Evolutionary conservation across 352 stramenopile species (phyloP).

Genomic region (Phytophthora nicotianae): DNA sequence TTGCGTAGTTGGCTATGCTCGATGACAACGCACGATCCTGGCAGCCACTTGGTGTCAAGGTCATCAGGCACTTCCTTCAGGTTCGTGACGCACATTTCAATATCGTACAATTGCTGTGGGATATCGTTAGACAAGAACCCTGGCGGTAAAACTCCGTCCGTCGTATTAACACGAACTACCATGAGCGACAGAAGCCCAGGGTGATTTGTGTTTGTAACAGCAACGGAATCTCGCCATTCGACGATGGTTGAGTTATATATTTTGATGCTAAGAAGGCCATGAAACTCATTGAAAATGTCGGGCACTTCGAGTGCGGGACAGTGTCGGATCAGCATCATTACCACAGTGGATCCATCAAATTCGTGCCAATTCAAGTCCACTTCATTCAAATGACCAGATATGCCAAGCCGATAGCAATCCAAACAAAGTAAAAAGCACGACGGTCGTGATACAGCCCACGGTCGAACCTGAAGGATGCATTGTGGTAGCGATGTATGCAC

Average conservation of each 20-base stretch:
- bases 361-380: constrained; percentile 18
- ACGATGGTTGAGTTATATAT: constrained; percentile 43
- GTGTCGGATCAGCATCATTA: constrained; percentile 39
- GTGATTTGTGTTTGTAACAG: constrained; percentile 27
- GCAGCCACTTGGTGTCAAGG: constrained; percentile 37
- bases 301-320: constrained; percentile 34
- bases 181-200: constrained; percentile 35
- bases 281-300: constrained; percentile 24
- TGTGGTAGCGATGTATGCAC: constrained; percentile 8
- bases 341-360: constrained; percentile 28
- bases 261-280: constrained; percentile 34
- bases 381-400: constrained; percentile 18
- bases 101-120: constrained; percentile 31
- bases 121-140: constrained; percentile 38
- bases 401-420: constrained; percentile 27
- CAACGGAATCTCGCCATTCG: constrained; percentile 30
- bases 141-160: constrained; percentile 28
- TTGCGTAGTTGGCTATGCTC: constrained; percentile 29
- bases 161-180: constrained; percentile 43
- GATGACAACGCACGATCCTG: constrained; percentile 14
- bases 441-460: constrained; percentile 31
- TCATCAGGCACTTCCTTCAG: constrained; percentile 32
- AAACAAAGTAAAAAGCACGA: constrained; percentile 39
- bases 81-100: constrained; percentile 46
- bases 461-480: constrained; percentile 27